Conservation (phyloP, 345 rosid species). For the Cochlearia excelsa region DNA sequence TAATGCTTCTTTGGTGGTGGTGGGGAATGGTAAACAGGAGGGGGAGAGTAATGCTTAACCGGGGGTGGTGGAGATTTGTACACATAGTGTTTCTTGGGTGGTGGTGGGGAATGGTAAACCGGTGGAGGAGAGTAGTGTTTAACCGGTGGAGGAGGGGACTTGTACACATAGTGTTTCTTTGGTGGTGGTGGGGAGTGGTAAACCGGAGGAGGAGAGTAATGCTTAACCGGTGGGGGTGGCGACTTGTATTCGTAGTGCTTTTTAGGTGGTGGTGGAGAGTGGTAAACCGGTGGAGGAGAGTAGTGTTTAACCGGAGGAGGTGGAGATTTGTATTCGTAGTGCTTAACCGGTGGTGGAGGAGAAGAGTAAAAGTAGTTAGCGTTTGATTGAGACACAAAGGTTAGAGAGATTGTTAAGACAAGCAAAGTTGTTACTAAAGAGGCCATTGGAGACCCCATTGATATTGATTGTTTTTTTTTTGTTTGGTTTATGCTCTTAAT, state of each 20-base stretch:
- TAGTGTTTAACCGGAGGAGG: no score
- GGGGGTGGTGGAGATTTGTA: constrained; percentile 6
- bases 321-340: constrained; percentile 19
- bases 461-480: constrained; percentile 1
- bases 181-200: constrained; percentile 38
- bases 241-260: constrained; percentile 32
- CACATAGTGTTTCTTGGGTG: constrained; percentile 26
- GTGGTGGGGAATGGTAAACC: constrained; percentile 10
- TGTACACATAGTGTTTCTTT: constrained; percentile 27
- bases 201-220: constrained; percentile 33
- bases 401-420: constrained; percentile 31
- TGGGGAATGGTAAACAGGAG: constrained; percentile 30
- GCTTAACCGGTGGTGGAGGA: constrained; percentile 41
- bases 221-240: constrained; percentile 27
- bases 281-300: no score
- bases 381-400: constrained; percentile 26
- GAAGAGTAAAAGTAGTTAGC: constrained; percentile 37
- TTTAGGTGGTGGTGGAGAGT: constrained; percentile 35
- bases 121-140: constrained; percentile 20
- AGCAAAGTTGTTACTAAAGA: constrained; percentile 33
- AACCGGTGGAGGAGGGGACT: constrained; percentile 32
- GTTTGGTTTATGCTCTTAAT: constrained; percentile 20
- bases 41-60: background rate
- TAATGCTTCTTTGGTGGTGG: constrained; percentile 32
- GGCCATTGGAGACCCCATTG: constrained; percentile 41